Percentiles rank a stretch among this genome's conserved stretches.
Conservation (phyloP, 108 stramenopile genomes). For the Nitzschia sp. region DNA sequence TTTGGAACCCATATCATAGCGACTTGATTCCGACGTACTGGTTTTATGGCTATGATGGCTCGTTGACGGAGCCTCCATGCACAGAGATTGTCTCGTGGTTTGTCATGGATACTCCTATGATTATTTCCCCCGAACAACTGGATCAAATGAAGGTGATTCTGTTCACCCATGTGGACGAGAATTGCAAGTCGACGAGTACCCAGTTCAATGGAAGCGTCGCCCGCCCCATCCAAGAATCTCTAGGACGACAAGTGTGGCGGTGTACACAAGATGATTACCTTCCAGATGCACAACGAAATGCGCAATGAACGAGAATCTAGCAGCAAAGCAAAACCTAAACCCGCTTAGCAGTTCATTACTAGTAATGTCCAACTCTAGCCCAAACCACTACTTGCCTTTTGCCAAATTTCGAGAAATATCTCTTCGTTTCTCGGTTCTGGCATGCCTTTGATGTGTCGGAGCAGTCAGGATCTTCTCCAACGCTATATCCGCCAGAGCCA, state of each 20-base stretch:
- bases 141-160: constrained; percentile 70
- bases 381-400: constrained; percentile 27
- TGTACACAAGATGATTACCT: constrained; percentile 48
- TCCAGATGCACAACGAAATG: constrained; percentile 24
- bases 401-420: constrained; percentile 36
- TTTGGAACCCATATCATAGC: constrained; percentile 68
- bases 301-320: neutral
- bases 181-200: constrained; percentile 65
- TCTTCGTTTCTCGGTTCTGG: constrained; percentile 31
- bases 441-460: constrained; percentile 44
- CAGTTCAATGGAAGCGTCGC: constrained; percentile 74
- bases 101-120: constrained; percentile 69
- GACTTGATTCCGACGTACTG: constrained; percentile 59
- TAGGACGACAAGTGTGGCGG: constrained; percentile 51
- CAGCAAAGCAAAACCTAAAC: neutral
- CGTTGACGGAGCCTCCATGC: constrained; percentile 84
- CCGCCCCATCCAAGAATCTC: constrained; percentile 60
- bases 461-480: constrained; percentile 72
- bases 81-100: constrained; percentile 81
- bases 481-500: constrained; percentile 77
- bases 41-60: constrained; percentile 83
- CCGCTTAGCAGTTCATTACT: too few species aligned
- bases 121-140: constrained; percentile 53
- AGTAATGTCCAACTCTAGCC: too few species aligned
- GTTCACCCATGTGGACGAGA: constrained; percentile 68